Base-by-base conservation (phyloP, 2,329 filamentous ascomycete species). In the Lasiodiplodia hormozganensis region DNA sequence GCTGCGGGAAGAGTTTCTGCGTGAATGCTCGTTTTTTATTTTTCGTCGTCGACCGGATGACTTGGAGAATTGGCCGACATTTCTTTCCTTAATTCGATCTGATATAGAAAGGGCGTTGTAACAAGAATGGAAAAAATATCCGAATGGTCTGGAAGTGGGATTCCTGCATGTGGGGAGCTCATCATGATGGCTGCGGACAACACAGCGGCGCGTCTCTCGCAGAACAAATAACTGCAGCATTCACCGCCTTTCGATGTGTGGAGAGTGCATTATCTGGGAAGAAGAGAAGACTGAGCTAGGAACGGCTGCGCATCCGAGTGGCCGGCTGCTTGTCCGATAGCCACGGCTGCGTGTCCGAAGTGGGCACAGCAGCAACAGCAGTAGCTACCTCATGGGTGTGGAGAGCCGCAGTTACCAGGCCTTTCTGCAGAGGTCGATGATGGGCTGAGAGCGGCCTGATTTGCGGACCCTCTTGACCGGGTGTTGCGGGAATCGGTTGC, bases 401-500 rank as follows among this genome's bases (percentile, higher is more conserved):
- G 31, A 34, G 31, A 34, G 31, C 31, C 31, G 31, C 31, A 34
- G 31, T 34, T 34, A 10, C 31, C 31, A 34, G 31, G 31, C 31
- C 31, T 34, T 34, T 34, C 31, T 34, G 31, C 31, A 34, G 31
- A 34, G 7, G 31, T 34, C 58, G 40, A 53, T 25, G 28, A 52
- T 64, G 60, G 60, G 60, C 47, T 53, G 60, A 64, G 58, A 62
- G 60, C 60, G 43, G 40, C 21, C 11, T 21, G 38, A 18, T 52
- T 18, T 36, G 47, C 38, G 47, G n/a, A 38, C 23, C 43, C 18
- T 47, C n/a, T 36, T 28, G 43, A 40, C 43, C 58, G 58, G 58
- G 58, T 51, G 34, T 49, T 49, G 40, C 58, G 58, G 58, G n/a
- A 62, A 62, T 62, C 40, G 58, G 58, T 62, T 62, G 58, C 43